These are phyloP conservation scores for Stagonosporopsis vannaccii DNA, from an alignment of 2,329 filamentous ascomycete genomes.

Conservation along the genomic window DNA sequence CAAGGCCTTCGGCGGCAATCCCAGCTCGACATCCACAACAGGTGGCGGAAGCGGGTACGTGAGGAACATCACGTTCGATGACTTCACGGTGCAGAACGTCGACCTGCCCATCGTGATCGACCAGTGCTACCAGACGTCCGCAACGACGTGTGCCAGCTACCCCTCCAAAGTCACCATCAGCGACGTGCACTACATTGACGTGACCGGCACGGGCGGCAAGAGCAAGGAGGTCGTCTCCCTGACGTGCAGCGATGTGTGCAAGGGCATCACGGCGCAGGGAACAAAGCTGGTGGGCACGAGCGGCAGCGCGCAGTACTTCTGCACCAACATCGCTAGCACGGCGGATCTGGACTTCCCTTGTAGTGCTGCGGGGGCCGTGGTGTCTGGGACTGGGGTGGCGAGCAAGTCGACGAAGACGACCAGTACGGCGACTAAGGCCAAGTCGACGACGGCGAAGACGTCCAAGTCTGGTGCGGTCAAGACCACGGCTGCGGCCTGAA, in stretches of 20 bases:
- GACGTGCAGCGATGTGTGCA: conserved; percentile 57
- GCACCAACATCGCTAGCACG: background rate
- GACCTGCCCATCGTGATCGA: conserved; percentile 70
- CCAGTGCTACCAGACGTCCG: conserved; percentile 69
- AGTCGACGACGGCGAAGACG: background rate
- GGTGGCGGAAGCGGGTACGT: conserved; percentile 70
- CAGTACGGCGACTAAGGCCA: background rate
- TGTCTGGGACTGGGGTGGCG: background rate
- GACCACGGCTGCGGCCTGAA: background rate
- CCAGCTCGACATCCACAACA: conserved; percentile 64
- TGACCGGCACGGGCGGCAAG: conserved; percentile 61
- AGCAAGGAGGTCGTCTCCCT: conserved; percentile 52
- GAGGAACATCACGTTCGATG: conserved; percentile 71
- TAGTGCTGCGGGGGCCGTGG: background rate
- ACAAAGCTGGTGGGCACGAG: conserved; percentile 1
- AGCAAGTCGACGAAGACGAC: background rate
- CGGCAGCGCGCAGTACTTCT: conserved; percentile 7
- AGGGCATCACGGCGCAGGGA: conserved; percentile 52
- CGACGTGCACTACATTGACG: conserved; percentile 64
- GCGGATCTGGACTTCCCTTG: conserved; percentile 4
- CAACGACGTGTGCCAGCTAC: conserved; percentile 65
- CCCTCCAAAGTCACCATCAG: conserved; percentile 64
- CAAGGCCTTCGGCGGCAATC: conserved; percentile 74
- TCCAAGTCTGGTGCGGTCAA: background rate
- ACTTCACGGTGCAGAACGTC: conserved; percentile 66